Conservation (phyloP, 768 basidiomycete species). For the Leccinum incarnatum region DNA sequence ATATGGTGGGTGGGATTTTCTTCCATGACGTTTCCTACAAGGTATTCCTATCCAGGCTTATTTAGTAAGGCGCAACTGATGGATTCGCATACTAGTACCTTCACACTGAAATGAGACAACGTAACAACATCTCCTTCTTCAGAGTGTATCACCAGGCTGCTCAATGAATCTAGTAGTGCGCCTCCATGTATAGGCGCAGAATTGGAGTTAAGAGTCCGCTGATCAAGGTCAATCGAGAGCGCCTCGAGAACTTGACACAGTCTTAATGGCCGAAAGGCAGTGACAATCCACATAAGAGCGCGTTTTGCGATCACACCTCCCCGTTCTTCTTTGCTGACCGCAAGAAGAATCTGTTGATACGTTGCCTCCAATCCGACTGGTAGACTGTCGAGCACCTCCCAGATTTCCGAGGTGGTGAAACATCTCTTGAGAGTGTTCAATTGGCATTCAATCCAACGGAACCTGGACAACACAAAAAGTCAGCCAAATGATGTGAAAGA, state of each 20-base stretch:
- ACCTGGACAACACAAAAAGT: background rate
- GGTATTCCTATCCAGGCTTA: too few relatives aligned
- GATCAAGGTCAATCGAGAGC: background rate
- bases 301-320: background rate
- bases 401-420: background rate
- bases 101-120: background rate
- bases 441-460: background rate
- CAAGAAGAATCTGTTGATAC: background rate
- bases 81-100: background rate
- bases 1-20: too few relatives aligned
- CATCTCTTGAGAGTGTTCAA: background rate
- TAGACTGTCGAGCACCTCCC: background rate
- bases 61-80: too few relatives aligned
- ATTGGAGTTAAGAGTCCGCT: background rate
- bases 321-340: background rate
- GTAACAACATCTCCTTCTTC: background rate
- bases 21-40: too few relatives aligned
- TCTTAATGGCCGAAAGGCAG: background rate
- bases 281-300: background rate
- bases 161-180: background rate
- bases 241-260: background rate
- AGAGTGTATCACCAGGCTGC: background rate
- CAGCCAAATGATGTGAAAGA: background rate
- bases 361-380: background rate
- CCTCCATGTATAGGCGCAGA: background rate